Percentiles rank a stretch among this genome's conserved stretches.
phyloP scores from a whole-genome alignment of 148 eudicot genomes.

The Chenopodium berlandieri region DNA sequence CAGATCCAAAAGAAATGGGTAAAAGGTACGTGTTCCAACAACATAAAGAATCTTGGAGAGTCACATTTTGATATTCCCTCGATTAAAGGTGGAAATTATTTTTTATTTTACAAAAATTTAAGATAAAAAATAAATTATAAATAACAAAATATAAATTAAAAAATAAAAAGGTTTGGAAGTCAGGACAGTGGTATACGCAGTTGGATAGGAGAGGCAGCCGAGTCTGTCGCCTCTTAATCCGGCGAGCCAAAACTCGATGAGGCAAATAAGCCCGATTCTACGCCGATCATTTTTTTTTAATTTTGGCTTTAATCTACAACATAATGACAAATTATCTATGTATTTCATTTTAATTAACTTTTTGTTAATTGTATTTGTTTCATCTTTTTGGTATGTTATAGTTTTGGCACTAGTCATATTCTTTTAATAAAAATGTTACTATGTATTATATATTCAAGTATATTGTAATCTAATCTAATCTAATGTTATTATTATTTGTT shows the following conservation, averaged over 20 bases:
- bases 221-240: constrained; percentile 34
- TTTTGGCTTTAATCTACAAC: neutral
- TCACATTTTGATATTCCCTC: constrained; percentile 19
- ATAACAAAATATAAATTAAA: too few relatives aligned
- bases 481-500: too few relatives aligned
- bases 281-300: constrained; percentile 41
- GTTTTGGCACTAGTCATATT: neutral
- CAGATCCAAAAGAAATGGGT: constrained; percentile 17
- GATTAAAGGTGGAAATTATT: neutral
- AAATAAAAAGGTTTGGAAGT: neutral
- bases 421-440: too few relatives aligned
- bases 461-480: too few relatives aligned
- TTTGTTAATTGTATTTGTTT: neutral
- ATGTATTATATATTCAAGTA: too few relatives aligned
- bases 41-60: constrained; percentile 26
- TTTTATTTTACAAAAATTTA: too few relatives aligned
- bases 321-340: neutral
- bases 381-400: neutral
- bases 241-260: constrained; percentile 45
- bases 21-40: constrained; percentile 21
- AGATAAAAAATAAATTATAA: too few relatives aligned
- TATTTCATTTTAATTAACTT: neutral
- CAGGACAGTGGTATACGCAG: constrained; percentile 30
- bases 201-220: constrained; percentile 16
- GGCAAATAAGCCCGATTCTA: constrained; percentile 66